Percentiles rank a stretch among this genome's conserved stretches.
Conservation (phyloP, 2,329 filamentous ascomycete genomes). For the Epichloe amarillans region DNA sequence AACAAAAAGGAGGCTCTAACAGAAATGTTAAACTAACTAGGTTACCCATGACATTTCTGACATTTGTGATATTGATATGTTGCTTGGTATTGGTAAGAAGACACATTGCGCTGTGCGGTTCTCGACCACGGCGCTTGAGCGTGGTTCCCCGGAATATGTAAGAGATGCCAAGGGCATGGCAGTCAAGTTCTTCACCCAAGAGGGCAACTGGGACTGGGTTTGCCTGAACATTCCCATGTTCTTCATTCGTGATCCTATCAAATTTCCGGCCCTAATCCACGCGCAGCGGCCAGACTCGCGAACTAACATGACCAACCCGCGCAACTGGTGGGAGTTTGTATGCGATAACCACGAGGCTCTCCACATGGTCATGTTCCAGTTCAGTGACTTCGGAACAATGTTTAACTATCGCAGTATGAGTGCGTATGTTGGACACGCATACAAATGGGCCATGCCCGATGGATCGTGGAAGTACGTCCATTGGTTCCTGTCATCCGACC, state of each 20-base stretch:
- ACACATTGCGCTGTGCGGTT: constrained; percentile 49
- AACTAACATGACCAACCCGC: constrained; percentile 57
- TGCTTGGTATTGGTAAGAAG: constrained; percentile 40
- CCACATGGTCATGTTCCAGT: constrained; percentile 53
- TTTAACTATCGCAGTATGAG: constrained; percentile 55
- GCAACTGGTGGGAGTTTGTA: constrained; percentile 38
- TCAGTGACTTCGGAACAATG: constrained; percentile 53
- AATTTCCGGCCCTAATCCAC: constrained; percentile 65
- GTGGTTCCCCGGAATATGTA: constrained; percentile 53
- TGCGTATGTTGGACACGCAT: constrained; percentile 53
- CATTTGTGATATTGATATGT: constrained; percentile 39
- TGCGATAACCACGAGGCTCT: constrained; percentile 47
- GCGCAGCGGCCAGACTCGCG: constrained; percentile 65
- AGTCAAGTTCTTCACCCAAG: constrained; percentile 45
- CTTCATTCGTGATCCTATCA: constrained; percentile 61
- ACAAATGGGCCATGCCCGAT: constrained; percentile 53
- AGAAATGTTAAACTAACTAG: neutral
- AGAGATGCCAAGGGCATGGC: constrained; percentile 61
- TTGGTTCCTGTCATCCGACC: constrained; percentile 49
- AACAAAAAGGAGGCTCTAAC: too few species aligned
- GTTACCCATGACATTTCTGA: constrained; percentile 43
- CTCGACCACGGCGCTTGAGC: constrained; percentile 56
- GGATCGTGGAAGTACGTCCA: constrained; percentile 54
- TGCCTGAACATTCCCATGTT: constrained; percentile 69
- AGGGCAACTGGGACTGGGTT: constrained; percentile 61